Evolutionary conservation across 148 eudicot species (phyloP).

Genomic region (Amaranthus cruentus): DNA sequence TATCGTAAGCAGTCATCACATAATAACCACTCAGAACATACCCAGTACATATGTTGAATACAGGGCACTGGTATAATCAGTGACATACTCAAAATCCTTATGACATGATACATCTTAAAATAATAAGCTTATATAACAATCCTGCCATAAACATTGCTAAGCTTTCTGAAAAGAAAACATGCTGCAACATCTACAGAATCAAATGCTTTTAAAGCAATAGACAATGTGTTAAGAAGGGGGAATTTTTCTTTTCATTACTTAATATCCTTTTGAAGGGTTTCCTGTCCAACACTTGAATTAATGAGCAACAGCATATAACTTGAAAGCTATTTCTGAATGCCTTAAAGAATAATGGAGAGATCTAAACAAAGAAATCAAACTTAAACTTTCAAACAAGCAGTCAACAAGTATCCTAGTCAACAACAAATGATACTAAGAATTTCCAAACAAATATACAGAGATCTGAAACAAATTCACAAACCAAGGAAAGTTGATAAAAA

Average conservation of each 20-base stretch:
- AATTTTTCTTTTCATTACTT: too few species aligned
- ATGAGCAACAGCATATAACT: background rate
- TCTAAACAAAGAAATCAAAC: constrained; percentile 2
- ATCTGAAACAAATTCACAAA: constrained; percentile 4
- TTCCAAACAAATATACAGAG: background rate
- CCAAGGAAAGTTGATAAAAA: background rate
- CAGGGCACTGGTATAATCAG: background rate
- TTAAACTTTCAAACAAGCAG: background rate
- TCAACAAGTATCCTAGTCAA: background rate
- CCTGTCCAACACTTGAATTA: background rate
- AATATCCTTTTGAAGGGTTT: background rate
- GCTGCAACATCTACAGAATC: background rate
- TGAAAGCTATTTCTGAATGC: background rate
- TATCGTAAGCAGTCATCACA: background rate
- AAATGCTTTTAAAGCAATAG: background rate
- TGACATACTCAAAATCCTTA: background rate
- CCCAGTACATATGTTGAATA: background rate
- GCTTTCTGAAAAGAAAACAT: background rate
- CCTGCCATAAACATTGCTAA: background rate
- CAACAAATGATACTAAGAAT: background rate
- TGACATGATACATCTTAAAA: background rate
- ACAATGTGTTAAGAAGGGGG: background rate
- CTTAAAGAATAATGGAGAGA: background rate
- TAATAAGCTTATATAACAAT: background rate
- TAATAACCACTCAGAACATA: constrained; percentile 7